Evolutionary conservation across 768 basidiomycete species (phyloP), one percentile per base, ranked within the genome.

Genomic region (Strobilomyces confusus): DNA sequence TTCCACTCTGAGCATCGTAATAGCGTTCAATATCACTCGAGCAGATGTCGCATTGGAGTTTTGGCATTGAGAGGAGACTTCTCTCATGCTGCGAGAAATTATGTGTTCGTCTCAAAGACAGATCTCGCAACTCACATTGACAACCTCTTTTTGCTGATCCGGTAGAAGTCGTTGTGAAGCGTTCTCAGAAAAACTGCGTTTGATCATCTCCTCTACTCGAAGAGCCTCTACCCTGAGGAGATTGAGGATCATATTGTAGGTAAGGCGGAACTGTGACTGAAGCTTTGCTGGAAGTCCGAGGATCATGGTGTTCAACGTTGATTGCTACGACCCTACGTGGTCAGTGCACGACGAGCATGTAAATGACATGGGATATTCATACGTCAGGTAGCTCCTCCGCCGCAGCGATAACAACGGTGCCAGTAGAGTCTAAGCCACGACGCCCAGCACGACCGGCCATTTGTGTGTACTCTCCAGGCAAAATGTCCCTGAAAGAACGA

Each of bases 201-300:
- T 98, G 67, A 99, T 98, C 97, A 99, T 99, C 71, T 99, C 97
- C 66, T 99, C 97, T 17, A 98, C 95, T 54, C 86, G 79, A 44
- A 99, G 77, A 0, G 97, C 95, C 65, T 99, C 97, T 11, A 99
- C 97, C 19, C 97, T 85, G 11, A 99, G 79, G 36, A 99, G 74
- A 66, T 99, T 99, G 55, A 99, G 73, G 56, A 99, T 98, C 97
- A 99, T 98, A 69, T 98, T 98, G 73, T 98, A 99, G 1, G 97
- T 99, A 58, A 99, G 77, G 50, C 97, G 80, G 77, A 99, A 99
- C 65, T 98, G 97, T 1, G 95, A 98, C 44, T 87, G 83, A 17
- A 99, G 80, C 68, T 94, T 94, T 51, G 88, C 88, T 1, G 97
- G 92, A 32, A 76, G 83, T n/a, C 97, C 97, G 17, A 95, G 82